Evolutionary conservation across 2,329 filamentous ascomycete species (phyloP).

Genomic region (Pseudogymnoascus sp.): DNA sequence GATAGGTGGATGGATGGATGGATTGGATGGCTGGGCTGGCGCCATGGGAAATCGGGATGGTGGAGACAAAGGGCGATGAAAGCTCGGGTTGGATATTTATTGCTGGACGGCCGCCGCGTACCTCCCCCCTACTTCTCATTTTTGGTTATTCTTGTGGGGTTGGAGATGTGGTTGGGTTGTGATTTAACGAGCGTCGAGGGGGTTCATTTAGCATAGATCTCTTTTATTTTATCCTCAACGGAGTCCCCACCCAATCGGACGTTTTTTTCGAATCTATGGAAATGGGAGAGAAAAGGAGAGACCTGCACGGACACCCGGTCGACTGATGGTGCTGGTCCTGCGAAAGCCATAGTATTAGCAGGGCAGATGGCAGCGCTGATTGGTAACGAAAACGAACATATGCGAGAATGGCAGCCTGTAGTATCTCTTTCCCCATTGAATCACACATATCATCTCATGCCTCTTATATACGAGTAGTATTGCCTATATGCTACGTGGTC

Average conservation of each 20-base stretch:
- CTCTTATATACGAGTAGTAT: background rate
- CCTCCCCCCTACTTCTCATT: background rate
- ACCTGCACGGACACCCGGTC: background rate
- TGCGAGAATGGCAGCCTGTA: conserved; percentile 1
- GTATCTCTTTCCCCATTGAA: conserved; percentile 3
- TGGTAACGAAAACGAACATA: background rate
- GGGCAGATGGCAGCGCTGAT: background rate
- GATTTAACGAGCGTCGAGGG: conserved; percentile 1
- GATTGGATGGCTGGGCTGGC: background rate
- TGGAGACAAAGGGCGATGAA: background rate
- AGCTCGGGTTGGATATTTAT: background rate
- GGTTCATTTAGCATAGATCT: conserved; percentile 3
- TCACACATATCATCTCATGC: background rate
- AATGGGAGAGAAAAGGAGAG: background rate
- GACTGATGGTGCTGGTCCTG: background rate
- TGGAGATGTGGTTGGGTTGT: background rate
- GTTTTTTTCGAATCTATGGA: background rate
- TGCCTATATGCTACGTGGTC: background rate
- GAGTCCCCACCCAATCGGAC: background rate
- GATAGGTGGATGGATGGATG: background rate
- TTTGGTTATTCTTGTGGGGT: background rate
- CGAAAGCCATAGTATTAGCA: background rate
- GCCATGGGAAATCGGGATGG: conserved; percentile 3
- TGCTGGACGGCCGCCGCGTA: background rate
- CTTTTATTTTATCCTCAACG: conserved; percentile 6